Percentiles rank a stretch among this genome's conserved stretches.
These are phyloP conservation scores for Bryoerythrophyllum caledonicum DNA, from an alignment of 225 moss, liverwort and hornwort species.

Conservation along the genomic window DNA sequence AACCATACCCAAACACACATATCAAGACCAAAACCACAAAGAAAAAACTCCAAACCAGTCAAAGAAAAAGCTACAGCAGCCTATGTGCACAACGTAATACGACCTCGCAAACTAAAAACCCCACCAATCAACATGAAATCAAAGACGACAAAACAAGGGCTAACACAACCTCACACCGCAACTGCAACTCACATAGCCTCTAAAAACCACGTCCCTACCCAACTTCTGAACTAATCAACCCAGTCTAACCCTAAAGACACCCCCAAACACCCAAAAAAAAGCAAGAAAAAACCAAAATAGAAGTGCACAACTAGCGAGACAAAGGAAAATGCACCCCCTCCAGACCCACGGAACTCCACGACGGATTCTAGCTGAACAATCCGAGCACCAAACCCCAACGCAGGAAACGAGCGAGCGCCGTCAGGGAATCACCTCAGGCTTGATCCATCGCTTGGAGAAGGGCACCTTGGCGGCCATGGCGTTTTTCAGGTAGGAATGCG, in stretches of 20 bases:
- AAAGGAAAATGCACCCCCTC: neutral
- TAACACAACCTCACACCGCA: neutral
- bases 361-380: neutral
- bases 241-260: neutral
- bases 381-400: neutral
- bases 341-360: neutral
- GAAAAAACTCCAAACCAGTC: neutral
- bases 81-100: neutral
- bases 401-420: too few species aligned
- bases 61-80: neutral
- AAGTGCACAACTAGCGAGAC: neutral
- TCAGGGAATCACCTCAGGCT: constrained; percentile 31
- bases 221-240: too few species aligned
- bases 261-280: too few species aligned
- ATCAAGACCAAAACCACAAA: neutral
- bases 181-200: neutral
- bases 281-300: neutral
- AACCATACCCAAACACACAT: neutral
- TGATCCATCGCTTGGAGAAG: constrained; percentile 51
- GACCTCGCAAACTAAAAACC: neutral
- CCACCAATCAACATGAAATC: neutral
- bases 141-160: neutral
- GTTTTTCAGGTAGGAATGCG: neutral
- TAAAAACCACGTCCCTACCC: too few species aligned
- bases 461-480: constrained; percentile 46